These are phyloP conservation scores for Jaltomata sinuosa DNA, from an alignment of 257 asterid genomes.

Conservation along the genomic window DNA sequence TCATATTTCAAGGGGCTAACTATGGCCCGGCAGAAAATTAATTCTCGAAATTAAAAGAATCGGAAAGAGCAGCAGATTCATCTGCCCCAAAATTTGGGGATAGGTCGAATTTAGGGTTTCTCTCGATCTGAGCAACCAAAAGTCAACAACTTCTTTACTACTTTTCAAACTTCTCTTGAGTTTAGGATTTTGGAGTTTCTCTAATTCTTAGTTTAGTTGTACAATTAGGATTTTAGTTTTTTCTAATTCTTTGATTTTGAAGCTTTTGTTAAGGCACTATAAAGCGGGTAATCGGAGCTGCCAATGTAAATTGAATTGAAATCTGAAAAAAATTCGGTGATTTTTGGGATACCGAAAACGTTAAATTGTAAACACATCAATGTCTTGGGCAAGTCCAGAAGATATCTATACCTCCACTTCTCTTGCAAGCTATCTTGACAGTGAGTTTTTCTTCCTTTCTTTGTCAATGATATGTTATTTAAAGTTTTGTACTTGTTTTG, in stretches of 20 bases:
- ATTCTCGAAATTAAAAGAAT: background rate
- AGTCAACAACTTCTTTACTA: background rate
- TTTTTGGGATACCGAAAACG: slow-evolving; percentile 41
- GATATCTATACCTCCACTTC: slow-evolving; percentile 90
- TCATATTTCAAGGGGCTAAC: background rate
- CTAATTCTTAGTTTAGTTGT: background rate
- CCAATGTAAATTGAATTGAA: slow-evolving; percentile 46
- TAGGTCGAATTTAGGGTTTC: background rate
- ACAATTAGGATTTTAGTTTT: background rate
- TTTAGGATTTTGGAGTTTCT: background rate
- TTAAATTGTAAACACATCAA: slow-evolving; percentile 18
- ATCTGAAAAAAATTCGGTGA: slow-evolving; percentile 29
- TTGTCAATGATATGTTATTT: too few species aligned
- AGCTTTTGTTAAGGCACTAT: background rate
- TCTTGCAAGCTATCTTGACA: slow-evolving; percentile 97
- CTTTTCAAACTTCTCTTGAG: background rate
- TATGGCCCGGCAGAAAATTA: background rate
- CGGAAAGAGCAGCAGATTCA: background rate
- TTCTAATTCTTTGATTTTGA: too few species aligned
- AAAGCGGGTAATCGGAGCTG: slow-evolving; percentile 6
- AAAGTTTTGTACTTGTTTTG: background rate
- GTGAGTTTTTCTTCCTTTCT: too few species aligned
- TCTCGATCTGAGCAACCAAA: background rate
- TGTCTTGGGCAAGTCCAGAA: slow-evolving; percentile 99
- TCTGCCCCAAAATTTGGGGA: background rate